Conservation (phyloP, 179 eudicot genomes). For the Spinacia oleracea region DNA sequence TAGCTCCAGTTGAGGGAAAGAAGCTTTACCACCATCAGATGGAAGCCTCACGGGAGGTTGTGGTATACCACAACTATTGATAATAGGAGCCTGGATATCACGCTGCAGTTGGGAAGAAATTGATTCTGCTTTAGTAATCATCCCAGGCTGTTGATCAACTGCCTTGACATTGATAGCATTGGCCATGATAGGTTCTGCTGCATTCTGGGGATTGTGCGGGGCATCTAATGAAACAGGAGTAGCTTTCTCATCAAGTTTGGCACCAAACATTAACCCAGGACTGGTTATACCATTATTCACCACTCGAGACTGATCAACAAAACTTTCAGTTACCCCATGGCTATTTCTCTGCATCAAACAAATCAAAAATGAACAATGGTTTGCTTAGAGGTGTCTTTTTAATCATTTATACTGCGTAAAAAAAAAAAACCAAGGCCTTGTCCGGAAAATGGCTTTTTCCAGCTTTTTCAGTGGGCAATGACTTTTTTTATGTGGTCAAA, state of each 20-base stretch:
- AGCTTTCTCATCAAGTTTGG: slow-evolving; percentile 53
- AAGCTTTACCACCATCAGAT: slow-evolving; percentile 39
- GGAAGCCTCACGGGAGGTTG: slow-evolving; percentile 39
- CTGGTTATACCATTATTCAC: slow-evolving; percentile 39
- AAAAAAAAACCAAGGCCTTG: background rate
- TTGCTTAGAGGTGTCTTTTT: background rate
- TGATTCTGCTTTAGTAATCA: slow-evolving; percentile 39
- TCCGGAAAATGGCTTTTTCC: background rate
- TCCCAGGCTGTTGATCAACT: slow-evolving; percentile 40
- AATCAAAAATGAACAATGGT: background rate
- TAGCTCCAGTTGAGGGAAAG: slow-evolving; percentile 50
- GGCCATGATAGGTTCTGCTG: slow-evolving; percentile 42
- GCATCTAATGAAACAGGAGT: slow-evolving; percentile 33
- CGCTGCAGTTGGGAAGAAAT: slow-evolving; percentile 39
- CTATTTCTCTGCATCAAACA: slow-evolving; percentile 44
- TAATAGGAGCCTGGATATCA: slow-evolving; percentile 42
- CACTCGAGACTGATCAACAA: slow-evolving; percentile 48
- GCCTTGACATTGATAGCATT: slow-evolving; percentile 42
- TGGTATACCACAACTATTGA: slow-evolving; percentile 34
- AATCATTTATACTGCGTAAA: too few relatives aligned
- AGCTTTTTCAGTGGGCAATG: background rate
- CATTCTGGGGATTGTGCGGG: slow-evolving; percentile 38
- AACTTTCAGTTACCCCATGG: slow-evolving; percentile 45
- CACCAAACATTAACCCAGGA: slow-evolving; percentile 45
- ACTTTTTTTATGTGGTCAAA: background rate